Percentiles rank a stretch among this genome's conserved stretches.
Evolutionary conservation across 73 alveolate genomes (phyloP).

Genomic region (Blepharisma japonicum): DNA sequence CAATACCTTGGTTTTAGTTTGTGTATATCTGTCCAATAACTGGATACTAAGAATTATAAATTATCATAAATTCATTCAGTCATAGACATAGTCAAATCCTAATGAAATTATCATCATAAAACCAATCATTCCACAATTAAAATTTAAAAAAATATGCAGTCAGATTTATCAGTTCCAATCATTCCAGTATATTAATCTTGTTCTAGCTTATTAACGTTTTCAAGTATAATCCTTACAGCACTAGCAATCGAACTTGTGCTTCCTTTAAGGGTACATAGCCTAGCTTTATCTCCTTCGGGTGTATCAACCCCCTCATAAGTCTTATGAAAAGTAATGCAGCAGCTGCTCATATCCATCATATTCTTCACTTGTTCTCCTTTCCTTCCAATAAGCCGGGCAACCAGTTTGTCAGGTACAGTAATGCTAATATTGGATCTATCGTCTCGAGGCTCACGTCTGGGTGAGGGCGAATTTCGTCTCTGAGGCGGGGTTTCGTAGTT

Average conservation of each 20-base stretch:
- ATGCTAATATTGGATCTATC: neutral
- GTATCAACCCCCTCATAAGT: slow-evolving; percentile 1
- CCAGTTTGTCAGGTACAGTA: slow-evolving; percentile 27
- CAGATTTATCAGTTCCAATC: too few relatives aligned
- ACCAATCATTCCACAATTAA: too few relatives aligned
- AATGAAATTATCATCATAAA: too few relatives aligned
- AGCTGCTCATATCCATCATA: slow-evolving; percentile 22
- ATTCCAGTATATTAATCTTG: slow-evolving; percentile 23
- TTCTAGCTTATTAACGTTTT: slow-evolving; percentile 25
- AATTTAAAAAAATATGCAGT: too few relatives aligned
- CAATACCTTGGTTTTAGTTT: too few relatives aligned
- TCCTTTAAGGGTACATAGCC: slow-evolving; percentile 29
- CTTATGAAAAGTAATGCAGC: slow-evolving; percentile 28
- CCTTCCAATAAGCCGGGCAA: slow-evolving; percentile 12
- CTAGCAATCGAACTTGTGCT: slow-evolving; percentile 8
- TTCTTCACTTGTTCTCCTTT: slow-evolving; percentile 26
- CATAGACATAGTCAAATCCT: too few relatives aligned
- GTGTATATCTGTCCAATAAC: too few relatives aligned
- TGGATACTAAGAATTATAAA: too few relatives aligned
- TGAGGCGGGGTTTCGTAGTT: neutral
- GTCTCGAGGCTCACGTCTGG: neutral
- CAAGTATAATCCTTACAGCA: slow-evolving; percentile 25
- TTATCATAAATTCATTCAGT: too few relatives aligned
- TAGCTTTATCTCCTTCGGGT: slow-evolving; percentile 24
- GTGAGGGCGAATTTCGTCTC: neutral